Evolutionary conservation across 805 yeast species (phyloP).

Genomic region (Candida broadrunensis): DNA sequence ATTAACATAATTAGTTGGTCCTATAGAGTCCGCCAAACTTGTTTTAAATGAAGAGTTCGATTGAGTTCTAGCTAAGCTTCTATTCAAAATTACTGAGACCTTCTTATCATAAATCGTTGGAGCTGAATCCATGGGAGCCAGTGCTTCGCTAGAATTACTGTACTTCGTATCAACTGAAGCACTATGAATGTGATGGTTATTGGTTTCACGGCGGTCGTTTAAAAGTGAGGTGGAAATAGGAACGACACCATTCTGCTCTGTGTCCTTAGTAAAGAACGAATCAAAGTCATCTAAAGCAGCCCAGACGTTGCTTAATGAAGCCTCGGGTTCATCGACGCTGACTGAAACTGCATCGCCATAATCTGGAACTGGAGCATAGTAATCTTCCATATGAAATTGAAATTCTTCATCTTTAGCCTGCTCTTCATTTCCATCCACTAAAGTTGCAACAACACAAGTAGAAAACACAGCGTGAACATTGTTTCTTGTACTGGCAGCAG

Average conservation of each 20-base stretch:
- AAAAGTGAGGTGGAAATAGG: slow-evolving; percentile 2
- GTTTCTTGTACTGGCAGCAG: slow-evolving; percentile 83
- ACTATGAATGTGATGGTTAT: slow-evolving; percentile 45
- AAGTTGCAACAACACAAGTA: slow-evolving; percentile 58
- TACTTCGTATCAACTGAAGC: slow-evolving; percentile 63
- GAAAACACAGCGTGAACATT: slow-evolving; percentile 95
- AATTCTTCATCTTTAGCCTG: slow-evolving; percentile 34
- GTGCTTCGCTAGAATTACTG: slow-evolving; percentile 32
- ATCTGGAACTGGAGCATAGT: slow-evolving; percentile 34
- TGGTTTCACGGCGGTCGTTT: slow-evolving; percentile 9
- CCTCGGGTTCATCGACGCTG: slow-evolving; percentile 60
- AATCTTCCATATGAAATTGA: slow-evolving; percentile 62
- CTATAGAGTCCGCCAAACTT: slow-evolving; percentile 64
- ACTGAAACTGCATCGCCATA: slow-evolving; percentile 47
- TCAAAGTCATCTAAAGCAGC: slow-evolving; percentile 88
- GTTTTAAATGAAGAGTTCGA: slow-evolving; percentile 78
- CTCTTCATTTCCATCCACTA: slow-evolving; percentile 32
- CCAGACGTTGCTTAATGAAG: slow-evolving; percentile 85
- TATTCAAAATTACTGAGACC: slow-evolving; percentile 69
- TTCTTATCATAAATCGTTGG: slow-evolving; percentile 79
- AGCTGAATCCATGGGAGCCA: slow-evolving; percentile 62
- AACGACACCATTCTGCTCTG: slow-evolving; percentile 9
- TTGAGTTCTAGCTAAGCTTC: slow-evolving; percentile 69
- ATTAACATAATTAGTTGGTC: slow-evolving; percentile 12
- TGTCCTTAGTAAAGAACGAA: slow-evolving; percentile 71